A percentile compares a stretch with the other conserved stretches of the same genome.
Evolutionary conservation across 352 stramenopile genomes (phyloP).

Genomic region (Blastocystis sp.): DNA sequence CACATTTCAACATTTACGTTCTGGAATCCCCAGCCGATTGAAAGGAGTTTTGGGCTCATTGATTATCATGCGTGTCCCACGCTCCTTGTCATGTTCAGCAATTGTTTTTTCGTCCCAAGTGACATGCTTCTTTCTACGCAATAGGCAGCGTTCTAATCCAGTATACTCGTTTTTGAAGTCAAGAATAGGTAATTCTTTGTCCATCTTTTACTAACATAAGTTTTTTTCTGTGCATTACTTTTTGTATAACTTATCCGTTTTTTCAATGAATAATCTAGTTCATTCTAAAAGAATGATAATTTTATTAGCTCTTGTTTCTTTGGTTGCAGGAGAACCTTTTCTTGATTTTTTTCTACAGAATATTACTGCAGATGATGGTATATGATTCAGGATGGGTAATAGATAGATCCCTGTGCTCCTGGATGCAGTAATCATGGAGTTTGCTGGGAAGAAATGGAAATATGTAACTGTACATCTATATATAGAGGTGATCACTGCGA

Average conservation of each 20-base stretch:
- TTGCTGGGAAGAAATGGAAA: not conserved
- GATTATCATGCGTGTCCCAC: constrained; percentile 85
- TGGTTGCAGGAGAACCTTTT: not conserved
- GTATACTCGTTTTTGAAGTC: not conserved
- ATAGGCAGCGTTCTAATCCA: not conserved
- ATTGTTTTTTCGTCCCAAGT: constrained; percentile 85
- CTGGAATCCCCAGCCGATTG: constrained; percentile 63
- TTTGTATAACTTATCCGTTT: not conserved
- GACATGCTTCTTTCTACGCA: constrained; percentile 67
- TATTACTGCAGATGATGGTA: not conserved
- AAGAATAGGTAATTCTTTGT: not conserved
- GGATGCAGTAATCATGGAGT: not conserved
- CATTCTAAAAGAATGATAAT: not conserved
- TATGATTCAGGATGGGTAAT: not conserved
- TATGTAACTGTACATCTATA: constrained; percentile 23
- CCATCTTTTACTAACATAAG: not conserved
- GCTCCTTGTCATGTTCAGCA: constrained; percentile 78
- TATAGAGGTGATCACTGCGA: constrained; percentile 2
- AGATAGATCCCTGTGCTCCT: not conserved
- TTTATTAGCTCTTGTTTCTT: not conserved
- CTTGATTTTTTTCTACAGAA: not conserved
- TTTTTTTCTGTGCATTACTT: not conserved
- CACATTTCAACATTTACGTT: not conserved
- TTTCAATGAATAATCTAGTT: not conserved
- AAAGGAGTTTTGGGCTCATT: constrained; percentile 85